These are phyloP conservation scores for Aspergillus texensis DNA, from an alignment of 2,329 filamentous ascomycete species.

Conservation along the genomic window DNA sequence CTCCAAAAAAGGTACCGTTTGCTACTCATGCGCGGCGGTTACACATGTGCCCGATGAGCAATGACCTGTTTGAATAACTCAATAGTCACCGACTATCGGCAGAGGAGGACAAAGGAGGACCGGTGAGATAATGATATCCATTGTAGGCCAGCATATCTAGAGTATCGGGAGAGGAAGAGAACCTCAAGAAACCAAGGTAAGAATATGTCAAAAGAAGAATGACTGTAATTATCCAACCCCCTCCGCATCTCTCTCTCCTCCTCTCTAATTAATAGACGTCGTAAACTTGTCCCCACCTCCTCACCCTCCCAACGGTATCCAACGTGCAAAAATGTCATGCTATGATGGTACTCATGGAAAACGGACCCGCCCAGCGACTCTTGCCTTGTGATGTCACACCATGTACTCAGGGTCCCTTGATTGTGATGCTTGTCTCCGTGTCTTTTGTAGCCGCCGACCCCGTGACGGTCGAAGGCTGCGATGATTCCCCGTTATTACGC, in stretches of 20 bases:
- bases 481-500: neutral
- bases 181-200: neutral
- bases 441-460: slow-evolving; percentile 8
- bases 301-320: neutral
- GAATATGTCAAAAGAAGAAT: neutral
- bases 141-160: neutral
- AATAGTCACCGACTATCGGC: neutral
- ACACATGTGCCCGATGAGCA: neutral
- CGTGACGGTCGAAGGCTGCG: neutral
- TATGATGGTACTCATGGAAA: neutral
- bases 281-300: neutral
- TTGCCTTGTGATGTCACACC: neutral
- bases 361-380: neutral
- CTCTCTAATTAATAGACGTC: neutral
- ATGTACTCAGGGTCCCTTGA: slow-evolving; percentile 7
- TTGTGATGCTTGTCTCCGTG: neutral
- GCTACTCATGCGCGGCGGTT: neutral
- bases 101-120: neutral
- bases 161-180: neutral
- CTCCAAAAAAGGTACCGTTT: neutral
- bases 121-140: neutral
- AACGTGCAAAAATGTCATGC: neutral
- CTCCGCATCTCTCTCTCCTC: no score
- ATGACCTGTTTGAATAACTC: neutral
- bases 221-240: neutral